phyloP scores from a whole-genome alignment of 202 grass and related monocot species.

The Bolboschoenoplectus hybrid region DNA sequence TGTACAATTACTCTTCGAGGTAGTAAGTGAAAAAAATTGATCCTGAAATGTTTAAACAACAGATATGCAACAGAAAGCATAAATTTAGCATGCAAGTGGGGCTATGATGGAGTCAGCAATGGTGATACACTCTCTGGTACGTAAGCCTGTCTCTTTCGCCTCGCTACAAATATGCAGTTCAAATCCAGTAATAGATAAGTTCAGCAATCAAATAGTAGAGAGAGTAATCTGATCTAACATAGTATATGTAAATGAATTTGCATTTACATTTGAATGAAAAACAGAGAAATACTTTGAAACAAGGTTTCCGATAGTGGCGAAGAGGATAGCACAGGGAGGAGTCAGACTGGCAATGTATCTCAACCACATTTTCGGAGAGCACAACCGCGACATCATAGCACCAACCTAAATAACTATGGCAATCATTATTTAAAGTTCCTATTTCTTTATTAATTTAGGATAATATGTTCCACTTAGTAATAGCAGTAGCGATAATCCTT shows the following conservation, averaged over 20 bases:
- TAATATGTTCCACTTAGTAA: neutral
- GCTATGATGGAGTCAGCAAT: conserved; percentile 51
- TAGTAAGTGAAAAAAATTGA: neutral
- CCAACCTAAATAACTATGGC: conserved; percentile 28
- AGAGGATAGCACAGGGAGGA: conserved; percentile 78
- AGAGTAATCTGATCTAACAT: neutral
- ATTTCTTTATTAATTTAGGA: neutral
- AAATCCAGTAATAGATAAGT: neutral
- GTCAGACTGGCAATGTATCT: conserved; percentile 81
- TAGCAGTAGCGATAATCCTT: neutral
- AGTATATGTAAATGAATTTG: neutral
- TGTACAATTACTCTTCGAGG: neutral
- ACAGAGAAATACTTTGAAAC: conserved; percentile 77
- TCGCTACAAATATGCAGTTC: neutral
- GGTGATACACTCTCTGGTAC: conserved; percentile 68
- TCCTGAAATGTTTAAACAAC: conserved; percentile 26
- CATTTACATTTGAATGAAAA: conserved; percentile 1
- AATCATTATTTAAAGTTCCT: neutral
- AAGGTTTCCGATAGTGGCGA: conserved; percentile 63
- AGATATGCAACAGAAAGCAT: conserved; percentile 86
- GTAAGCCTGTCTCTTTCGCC: neutral
- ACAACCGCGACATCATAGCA: conserved; percentile 38
- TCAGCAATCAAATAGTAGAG: neutral
- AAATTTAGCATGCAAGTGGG: conserved; percentile 79
- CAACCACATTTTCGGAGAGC: conserved; percentile 63